Conservation (phyloP, 177 flowering plant species). For the Vitis hybrid region DNA sequence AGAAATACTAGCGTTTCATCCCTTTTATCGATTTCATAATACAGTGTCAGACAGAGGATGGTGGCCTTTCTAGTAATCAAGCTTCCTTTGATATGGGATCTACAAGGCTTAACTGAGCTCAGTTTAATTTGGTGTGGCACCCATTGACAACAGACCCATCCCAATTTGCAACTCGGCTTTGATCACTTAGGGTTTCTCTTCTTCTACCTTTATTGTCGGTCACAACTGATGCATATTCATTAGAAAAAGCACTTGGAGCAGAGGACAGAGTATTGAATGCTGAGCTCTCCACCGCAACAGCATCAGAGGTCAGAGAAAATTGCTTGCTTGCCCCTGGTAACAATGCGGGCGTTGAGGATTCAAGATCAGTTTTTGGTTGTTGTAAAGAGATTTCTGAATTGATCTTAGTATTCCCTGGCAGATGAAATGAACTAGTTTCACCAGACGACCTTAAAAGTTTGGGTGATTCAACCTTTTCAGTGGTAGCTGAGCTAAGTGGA, state of each 20-base stretch:
- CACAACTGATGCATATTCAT: conserved; percentile 29
- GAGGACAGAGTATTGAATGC: conserved; percentile 16
- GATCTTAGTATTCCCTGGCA: conserved; percentile 25
- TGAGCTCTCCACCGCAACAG: conserved; percentile 19
- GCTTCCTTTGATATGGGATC: too few species aligned
- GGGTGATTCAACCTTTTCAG: conserved; percentile 41
- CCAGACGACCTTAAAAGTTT: conserved; percentile 26
- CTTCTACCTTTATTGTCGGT: conserved; percentile 28
- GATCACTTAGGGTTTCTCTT: conserved; percentile 41
- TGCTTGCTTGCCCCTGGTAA: conserved; percentile 21
- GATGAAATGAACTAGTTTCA: conserved; percentile 21
- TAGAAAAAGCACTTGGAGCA: conserved; percentile 19
- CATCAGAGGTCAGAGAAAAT: conserved; percentile 13
- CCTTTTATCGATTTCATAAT: too few species aligned
- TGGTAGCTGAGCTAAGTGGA: conserved; percentile 26
- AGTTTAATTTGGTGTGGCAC: too few species aligned
- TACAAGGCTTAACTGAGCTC: too few species aligned
- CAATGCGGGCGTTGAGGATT: conserved; percentile 15
- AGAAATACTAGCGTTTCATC: too few species aligned
- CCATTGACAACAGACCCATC: too few species aligned
- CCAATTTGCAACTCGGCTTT: conserved; percentile 26
- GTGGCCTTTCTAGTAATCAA: too few species aligned
- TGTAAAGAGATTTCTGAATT: conserved; percentile 19
- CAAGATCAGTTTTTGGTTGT: conserved; percentile 28
- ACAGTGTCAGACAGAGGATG: too few species aligned